A percentile compares a stretch with the other conserved stretches of the same genome.
phyloP scores from a whole-genome alignment of 1,284 basidiomycete genomes.

The Papiliotrema fonsecae region DNA sequence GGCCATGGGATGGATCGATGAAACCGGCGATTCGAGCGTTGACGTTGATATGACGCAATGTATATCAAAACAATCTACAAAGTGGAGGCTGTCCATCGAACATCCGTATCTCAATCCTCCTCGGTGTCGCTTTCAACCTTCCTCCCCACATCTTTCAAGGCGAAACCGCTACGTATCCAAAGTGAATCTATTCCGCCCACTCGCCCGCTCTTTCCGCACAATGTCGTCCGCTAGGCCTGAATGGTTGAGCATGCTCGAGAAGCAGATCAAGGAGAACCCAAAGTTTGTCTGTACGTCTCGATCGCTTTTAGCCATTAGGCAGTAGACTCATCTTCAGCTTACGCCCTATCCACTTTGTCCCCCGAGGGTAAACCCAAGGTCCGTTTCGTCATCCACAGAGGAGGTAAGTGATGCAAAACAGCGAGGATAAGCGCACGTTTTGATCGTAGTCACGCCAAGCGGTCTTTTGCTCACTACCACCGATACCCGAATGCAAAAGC shows the following conservation, averaged over 20 bases:
- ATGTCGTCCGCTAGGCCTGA: conserved; percentile 19
- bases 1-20: too few relatives aligned
- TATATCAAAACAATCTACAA: too few relatives aligned
- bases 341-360: conserved; percentile 33
- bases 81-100: too few relatives aligned
- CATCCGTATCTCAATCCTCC: too few relatives aligned
- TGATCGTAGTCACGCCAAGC: conserved; percentile 30
- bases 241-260: conserved; percentile 32
- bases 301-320: too few relatives aligned
- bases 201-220: not conserved
- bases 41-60: too few relatives aligned
- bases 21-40: too few relatives aligned
- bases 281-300: conserved; percentile 21
- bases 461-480: conserved; percentile 40
- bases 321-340: conserved; percentile 19
- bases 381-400: conserved; percentile 42
- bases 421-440: too few relatives aligned
- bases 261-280: conserved; percentile 32
- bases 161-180: too few relatives aligned
- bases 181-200: not conserved
- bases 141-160: too few relatives aligned
- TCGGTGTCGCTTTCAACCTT: too few relatives aligned
- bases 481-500: conserved; percentile 44
- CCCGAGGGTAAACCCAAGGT: conserved; percentile 32
- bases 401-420: conserved; percentile 31